Base-by-base conservation (phyloP, 306 rosid species). In the Sicyos baderoa region DNA sequence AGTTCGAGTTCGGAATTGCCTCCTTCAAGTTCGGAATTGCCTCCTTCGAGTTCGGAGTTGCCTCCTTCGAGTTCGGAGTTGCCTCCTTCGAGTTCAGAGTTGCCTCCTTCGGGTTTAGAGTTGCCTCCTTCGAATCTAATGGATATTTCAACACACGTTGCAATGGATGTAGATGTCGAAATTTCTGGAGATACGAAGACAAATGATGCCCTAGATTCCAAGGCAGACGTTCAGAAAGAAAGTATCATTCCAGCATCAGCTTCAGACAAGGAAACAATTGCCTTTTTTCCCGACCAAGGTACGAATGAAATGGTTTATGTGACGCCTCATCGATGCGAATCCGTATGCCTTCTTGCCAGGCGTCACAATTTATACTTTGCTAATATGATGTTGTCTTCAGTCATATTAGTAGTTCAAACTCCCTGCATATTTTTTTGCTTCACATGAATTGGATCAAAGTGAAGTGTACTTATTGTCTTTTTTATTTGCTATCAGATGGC, bases 251-350 rank as follows among this genome's bases (percentile, higher is more conserved):
- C 16, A 21, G 9, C 87, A 67, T 71, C 87, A 42, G 74, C 74
- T 18, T 56, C 76, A 44, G 83, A 78, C 67, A 81, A 80, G 82
- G 74, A 71, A 58, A 63, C 78, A 49, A 17, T 54, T 57, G 19
- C 70, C 73, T 76, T 76, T 53, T 70, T 86, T 66, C 69, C 73
- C 9, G 83, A 75, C 85, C 89, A 74, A 83, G 96, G 97, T 92
- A 87, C 63, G 45, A 22, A 22, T n/a, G 25, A 19, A 19, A 40
- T 9, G 29, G 49, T 12, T 58, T 25, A 15, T 29, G 35, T 29
- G 35, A 29, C 4, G 35, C 35, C 35, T 29, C 4, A 29, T 29
- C 11, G 12, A 27, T 4, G 6, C 13, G 22, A 29, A 15, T 1
- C 67, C 6, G 18, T 0, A 13, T 13, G 5, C 18, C 53, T 21